Evolutionary conservation across 2,329 filamentous ascomycete genomes (phyloP), one percentile per base, ranked within the genome.

Genomic region (Aspergillus ibericus): DNA sequence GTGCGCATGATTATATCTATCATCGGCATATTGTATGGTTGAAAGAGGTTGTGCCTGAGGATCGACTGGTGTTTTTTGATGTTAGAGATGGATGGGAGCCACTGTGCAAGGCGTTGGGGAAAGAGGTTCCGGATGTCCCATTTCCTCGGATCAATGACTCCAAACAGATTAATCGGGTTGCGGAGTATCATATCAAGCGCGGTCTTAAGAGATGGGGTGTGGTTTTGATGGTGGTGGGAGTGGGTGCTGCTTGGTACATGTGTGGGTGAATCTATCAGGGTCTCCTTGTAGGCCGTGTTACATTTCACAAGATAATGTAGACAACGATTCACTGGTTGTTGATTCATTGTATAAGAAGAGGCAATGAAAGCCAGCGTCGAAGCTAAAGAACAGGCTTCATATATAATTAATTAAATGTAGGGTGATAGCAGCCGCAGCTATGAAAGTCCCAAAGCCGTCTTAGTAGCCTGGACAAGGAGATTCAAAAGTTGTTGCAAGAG

Each of bases 61-160:
- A 74, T 48, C 69, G 66, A 13, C 55, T 76, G 61, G 66, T 75
- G 36, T 73, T 77, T 62, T 77, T 71, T 54, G 68, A 73, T 57
- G 70, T 75, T 0, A 65, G 72, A 50, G 75, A 82, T 48, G 79
- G 77, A 0, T 82, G 80, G 80, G 73, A 65, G 34, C 77, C 79
- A 5, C 66, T 83, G 32, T 82, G 80, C 60, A 62, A 71, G 58
- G 79, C 80, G 40, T 56, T 81, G 27, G 75, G 70, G 0, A 75
- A 74, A 35, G 70, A 75, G 9, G 65, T 75, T 0, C 79, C 78
- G 10, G 66, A 70, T 35, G 51, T 66, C 18, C 67, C 71, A 0
- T 80, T 80, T 60, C 78, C 78, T 0, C 65, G 66, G 16, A 52
- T 70, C 3, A 79, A 79, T 56, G 75, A 77, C 49, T 63, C 63